Percentiles rank a stretch among this genome's conserved stretches.
Conservation (phyloP, 1,139 yeast species). For the Geotrichum australiense region DNA sequence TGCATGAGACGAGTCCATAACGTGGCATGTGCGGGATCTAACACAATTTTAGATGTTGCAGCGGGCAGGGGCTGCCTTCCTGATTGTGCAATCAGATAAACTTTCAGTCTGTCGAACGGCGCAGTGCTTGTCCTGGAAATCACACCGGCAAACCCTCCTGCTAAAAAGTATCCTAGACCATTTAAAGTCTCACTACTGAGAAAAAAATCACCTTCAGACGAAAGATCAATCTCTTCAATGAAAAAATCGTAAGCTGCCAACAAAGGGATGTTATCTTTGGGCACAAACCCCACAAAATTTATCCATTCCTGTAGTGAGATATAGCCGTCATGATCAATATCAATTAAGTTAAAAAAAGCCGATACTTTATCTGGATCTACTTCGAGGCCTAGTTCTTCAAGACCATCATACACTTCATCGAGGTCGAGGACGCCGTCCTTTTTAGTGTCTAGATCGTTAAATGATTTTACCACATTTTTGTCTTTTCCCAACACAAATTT, state of each 20-base stretch:
- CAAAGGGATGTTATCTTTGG: constrained; percentile 58
- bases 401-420: constrained; percentile 59
- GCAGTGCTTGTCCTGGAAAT: constrained; percentile 97
- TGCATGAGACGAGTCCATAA: constrained; percentile 18
- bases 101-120: constrained; percentile 91
- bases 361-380: constrained; percentile 53
- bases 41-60: constrained; percentile 17
- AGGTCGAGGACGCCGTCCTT: constrained; percentile 66
- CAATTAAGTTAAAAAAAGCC: constrained; percentile 54
- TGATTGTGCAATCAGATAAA: constrained; percentile 85
- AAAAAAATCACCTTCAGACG: constrained; percentile 89
- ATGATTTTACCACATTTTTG: constrained; percentile 62
- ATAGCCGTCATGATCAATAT: constrained; percentile 55
- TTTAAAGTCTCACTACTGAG: constrained; percentile 69
- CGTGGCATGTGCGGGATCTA: constrained; percentile 16
- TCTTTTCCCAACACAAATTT: constrained; percentile 57
- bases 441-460: constrained; percentile 62
- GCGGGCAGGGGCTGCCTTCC: too few species aligned
- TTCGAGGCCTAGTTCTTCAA: constrained; percentile 46
- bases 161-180: constrained; percentile 84
- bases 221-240: constrained; percentile 71
- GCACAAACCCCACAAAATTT: constrained; percentile 73
- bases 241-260: constrained; percentile 77
- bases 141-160: constrained; percentile 95
- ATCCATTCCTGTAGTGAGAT: constrained; percentile 84